Base-by-base conservation (phyloP, 1,284 basidiomycete genomes). In the Tranzscheliella williamsii region DNA sequence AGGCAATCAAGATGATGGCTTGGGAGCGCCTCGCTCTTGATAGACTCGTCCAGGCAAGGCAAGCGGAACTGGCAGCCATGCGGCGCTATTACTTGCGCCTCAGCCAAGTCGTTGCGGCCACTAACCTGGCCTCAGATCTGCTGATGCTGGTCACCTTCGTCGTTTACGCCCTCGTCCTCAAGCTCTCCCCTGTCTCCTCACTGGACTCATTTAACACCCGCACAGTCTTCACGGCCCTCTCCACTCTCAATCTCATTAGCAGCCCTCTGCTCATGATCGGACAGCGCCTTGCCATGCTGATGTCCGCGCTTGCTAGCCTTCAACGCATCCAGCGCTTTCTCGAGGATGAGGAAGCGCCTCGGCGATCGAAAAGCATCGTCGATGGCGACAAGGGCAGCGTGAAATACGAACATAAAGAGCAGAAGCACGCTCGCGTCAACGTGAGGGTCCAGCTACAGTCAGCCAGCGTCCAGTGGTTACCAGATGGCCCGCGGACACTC, bases 1-100 rank as follows among this genome's bases (percentile, higher is more conserved):
- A 62, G 30, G 66, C 54, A 9, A 40, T 70, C 41, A 70, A 70
- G 36, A 37, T 61, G 29, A 33, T 47, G 26, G 67, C 60, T 13
- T 68, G 56, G 20, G 66, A 70, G 29, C 31, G 41, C 12, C 29
- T 55, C 33, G 35, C 64, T n/a, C 30, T 36, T 4, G 13, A 23
- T 9, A 64, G 51, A 37, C 34, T 69, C 5, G 15, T 50, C n/a
- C 40, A 20, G n/a, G 26, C 50, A 8, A 39, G 66, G 11, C 33
- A 42, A n/a, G 26, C 20, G 13, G 67, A 70, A 38, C 23, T 61
- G 23, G 24, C 18, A 7, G 33, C 18, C 11, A 24, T 38, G 26
- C 29, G 26, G 34, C 20, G 20, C n/a, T 63, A 40, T 31, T 47
- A 31, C 16, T 17, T 8, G 9, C 42, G 49, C 21, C 24, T 64